Evolutionary conservation across 129 eudicot genomes (phyloP), one percentile per base, ranked within the genome.

Genomic region (Escallonia herrerae): DNA sequence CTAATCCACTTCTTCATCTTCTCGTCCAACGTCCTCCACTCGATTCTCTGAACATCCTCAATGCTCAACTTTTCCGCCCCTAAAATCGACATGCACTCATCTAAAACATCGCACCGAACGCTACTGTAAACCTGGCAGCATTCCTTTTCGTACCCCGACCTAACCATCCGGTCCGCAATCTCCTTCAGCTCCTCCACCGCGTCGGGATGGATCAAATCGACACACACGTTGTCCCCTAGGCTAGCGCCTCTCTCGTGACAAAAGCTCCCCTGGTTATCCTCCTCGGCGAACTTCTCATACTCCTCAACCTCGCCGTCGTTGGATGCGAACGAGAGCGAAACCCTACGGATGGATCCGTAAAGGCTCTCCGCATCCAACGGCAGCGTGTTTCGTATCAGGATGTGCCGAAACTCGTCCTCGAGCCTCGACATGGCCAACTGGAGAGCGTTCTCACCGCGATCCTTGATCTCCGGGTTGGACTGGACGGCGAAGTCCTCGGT

Each of bases 31-130:
- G 65, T 56, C 44, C 53, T 76, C 97, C 97, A 90, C 56, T 90
- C 97, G 11, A 87, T 82, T 72, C 80, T 84, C 80, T 84, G 97
- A 10, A 90, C 93, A 12, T 90, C 97, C 81, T 90, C 97, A 56
- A 90, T 90, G 58, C 97, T 87, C 60, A 82, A 9, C 73, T 78
- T 78, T 64, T 90, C 97, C 47, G 84, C 85, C 40, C 89, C 93
- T 2, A 90, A 79, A 61, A 82, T 83, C 15, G 72, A 64, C 80
- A 90, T 65, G 69, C 91, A 82, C 71, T 90, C 97, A n/a, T 90
- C 95, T 14, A 90, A 54, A 6, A 75, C 90, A 44, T 84, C 97
- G 0, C 86, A 75, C 0, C 97, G 83, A 12, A 82, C 85, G 49
- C 76, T 76, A 38, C 77, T 73, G 49, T 87, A 90, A 4, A 87